Evolutionary conservation across 1,284 basidiomycete genomes (phyloP).

Genomic region (Chalciporus sp.): DNA sequence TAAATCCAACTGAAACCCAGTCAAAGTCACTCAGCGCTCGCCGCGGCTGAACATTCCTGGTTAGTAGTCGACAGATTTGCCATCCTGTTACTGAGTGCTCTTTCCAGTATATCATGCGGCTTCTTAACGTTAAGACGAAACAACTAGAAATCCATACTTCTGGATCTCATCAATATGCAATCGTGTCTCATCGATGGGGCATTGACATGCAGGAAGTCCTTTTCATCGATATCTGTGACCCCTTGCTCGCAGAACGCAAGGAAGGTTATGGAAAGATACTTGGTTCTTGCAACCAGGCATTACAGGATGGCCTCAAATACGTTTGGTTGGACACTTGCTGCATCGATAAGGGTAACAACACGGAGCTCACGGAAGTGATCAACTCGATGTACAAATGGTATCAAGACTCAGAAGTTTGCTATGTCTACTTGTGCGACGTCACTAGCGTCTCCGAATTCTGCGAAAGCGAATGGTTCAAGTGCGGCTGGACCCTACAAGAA

Average conservation of each 20-base stretch:
- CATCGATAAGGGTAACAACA: conserved; percentile 25
- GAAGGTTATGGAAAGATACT: conserved; percentile 25
- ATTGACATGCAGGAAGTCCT: conserved; percentile 24
- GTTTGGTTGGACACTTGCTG: conserved; percentile 36
- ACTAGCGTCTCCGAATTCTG: conserved; percentile 13
- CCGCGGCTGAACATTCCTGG: too few relatives aligned
- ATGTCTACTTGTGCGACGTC: conserved; percentile 32
- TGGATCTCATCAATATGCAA: conserved; percentile 18
- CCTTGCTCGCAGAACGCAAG: conserved; percentile 18
- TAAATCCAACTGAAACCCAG: too few relatives aligned
- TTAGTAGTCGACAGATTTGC: too few relatives aligned
- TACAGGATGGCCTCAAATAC: conserved; percentile 14
- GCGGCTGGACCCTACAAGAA: conserved; percentile 36
- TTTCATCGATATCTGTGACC: conserved; percentile 24
- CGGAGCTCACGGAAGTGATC: conserved; percentile 29
- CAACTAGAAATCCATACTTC: conserved; percentile 17
- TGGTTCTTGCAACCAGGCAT: conserved; percentile 20
- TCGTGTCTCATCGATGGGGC: conserved; percentile 29
- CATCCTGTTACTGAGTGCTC: too few relatives aligned
- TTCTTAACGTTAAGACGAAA: conserved; percentile 43
- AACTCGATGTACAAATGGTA: conserved; percentile 37
- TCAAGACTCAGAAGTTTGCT: conserved; percentile 22
- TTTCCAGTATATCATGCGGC: conserved; percentile 20
- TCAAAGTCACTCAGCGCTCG: too few relatives aligned
- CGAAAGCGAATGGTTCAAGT: conserved; percentile 29